These are phyloP conservation scores for Rhododendron molle DNA, from an alignment of 148 eudicot genomes.

Conservation along the genomic window DNA sequence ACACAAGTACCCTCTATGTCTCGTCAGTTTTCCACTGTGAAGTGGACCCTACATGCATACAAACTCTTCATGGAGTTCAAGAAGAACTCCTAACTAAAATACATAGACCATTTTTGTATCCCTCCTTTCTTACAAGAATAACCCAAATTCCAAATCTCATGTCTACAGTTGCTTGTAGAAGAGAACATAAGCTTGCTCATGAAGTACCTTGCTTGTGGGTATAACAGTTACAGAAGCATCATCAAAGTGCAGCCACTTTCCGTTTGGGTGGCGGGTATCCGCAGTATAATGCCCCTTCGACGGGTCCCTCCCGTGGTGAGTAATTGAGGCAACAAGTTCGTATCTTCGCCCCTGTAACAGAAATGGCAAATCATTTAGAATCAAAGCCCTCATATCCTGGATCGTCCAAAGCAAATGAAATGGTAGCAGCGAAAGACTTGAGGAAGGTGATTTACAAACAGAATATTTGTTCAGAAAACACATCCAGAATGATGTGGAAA, in stretches of 20 bases:
- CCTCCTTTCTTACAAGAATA: background rate
- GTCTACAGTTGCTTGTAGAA: constrained; percentile 67
- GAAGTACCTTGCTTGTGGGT: constrained; percentile 61
- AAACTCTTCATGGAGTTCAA: background rate
- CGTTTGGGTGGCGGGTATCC: constrained; percentile 59
- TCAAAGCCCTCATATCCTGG: background rate
- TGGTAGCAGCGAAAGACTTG: background rate
- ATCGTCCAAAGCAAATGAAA: background rate
- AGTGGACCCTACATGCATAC: background rate
- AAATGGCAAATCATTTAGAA: background rate
- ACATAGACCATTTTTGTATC: background rate
- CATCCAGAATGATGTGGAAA: background rate
- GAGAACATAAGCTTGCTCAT: constrained; percentile 80
- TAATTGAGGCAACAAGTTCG: constrained; percentile 77
- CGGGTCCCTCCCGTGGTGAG: constrained; percentile 82
- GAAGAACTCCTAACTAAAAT: background rate
- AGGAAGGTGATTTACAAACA: background rate
- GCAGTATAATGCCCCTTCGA: constrained; percentile 91
- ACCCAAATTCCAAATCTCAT: background rate
- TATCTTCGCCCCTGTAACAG: constrained; percentile 56
- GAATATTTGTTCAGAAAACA: background rate
- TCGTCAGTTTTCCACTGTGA: background rate
- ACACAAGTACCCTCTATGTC: background rate
- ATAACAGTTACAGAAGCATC: constrained; percentile 66
- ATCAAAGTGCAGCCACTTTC: constrained; percentile 72